Evolutionary conservation across 805 yeast genomes (phyloP).

Genomic region (Lachancea mirantina): DNA sequence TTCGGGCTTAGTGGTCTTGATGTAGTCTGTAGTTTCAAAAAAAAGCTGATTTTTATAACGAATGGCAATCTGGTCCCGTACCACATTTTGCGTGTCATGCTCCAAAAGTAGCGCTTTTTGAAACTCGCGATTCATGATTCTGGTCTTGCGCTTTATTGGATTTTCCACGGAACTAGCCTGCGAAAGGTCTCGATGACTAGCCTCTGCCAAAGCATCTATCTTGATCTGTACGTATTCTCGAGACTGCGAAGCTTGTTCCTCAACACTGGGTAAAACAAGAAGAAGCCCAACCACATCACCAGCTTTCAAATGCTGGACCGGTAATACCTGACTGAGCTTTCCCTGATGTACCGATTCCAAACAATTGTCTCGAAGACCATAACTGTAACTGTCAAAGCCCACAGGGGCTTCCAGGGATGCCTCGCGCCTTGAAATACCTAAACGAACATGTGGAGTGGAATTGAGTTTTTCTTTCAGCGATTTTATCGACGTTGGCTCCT

Average conservation of each 20-base stretch:
- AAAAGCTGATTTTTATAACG: constrained; percentile 68
- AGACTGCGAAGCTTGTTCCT: constrained; percentile 39
- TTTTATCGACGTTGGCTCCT: constrained; percentile 15
- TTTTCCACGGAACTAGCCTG: constrained; percentile 5
- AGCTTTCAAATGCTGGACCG: constrained; percentile 40
- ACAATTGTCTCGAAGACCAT: constrained; percentile 74
- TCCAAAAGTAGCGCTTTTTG: constrained; percentile 26
- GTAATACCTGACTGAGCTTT: constrained; percentile 37
- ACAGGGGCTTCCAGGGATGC: constrained; percentile 91
- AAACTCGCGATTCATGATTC: constrained; percentile 19
- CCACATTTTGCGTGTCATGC: constrained; percentile 37
- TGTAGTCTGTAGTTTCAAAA: constrained; percentile 73
- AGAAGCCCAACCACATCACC: constrained; percentile 85
- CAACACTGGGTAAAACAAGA: constrained; percentile 55
- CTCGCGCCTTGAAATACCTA: constrained; percentile 81
- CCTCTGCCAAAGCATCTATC: constrained; percentile 18
- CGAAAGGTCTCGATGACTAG: not conserved
- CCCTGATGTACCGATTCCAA: constrained; percentile 65
- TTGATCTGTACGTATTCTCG: constrained; percentile 31
- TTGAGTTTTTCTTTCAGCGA: constrained; percentile 25
- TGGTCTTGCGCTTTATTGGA: constrained; percentile 8
- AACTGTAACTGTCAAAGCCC: constrained; percentile 91
- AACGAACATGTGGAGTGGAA: constrained; percentile 52
- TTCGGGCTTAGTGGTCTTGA: constrained; percentile 30
- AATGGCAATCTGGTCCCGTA: constrained; percentile 83